phyloP scores from a whole-genome alignment of 441 rosid genomes.

The Jatropha podagrica region DNA sequence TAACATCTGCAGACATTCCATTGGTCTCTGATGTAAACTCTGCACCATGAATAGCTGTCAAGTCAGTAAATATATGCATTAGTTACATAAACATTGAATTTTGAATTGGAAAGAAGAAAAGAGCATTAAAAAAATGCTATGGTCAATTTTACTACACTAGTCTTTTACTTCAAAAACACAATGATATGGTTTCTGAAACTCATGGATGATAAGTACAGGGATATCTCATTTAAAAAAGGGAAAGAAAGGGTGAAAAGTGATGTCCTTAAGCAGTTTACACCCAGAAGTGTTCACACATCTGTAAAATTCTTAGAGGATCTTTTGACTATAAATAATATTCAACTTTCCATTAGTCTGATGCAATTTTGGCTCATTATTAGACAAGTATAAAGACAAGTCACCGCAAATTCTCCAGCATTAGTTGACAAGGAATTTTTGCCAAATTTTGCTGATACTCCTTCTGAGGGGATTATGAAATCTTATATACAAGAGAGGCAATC shows the following conservation, averaged over 20 bases:
- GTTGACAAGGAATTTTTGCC: not conserved
- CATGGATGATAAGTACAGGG: not conserved
- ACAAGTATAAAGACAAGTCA: not conserved
- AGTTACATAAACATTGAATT: constrained; percentile 31
- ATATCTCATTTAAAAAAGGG: not conserved
- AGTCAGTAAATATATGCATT: constrained; percentile 40
- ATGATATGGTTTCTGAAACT: not conserved
- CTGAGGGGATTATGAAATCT: not conserved
- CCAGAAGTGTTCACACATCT: not conserved
- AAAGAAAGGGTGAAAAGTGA: not conserved
- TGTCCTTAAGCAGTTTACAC: not conserved
- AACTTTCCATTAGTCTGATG: constrained; percentile 6
- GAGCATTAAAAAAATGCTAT: not conserved
- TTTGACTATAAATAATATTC: not conserved
- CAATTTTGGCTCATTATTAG: not conserved
- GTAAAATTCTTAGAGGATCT: constrained; percentile 6
- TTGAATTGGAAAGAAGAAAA: not conserved
- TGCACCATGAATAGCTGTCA: constrained; percentile 57
- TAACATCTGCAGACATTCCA: constrained; percentile 76
- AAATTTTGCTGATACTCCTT: not conserved
- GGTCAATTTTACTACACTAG: not conserved
- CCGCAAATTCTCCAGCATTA: not conserved
- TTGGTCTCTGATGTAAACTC: constrained; percentile 59
- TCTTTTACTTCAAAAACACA: not conserved
- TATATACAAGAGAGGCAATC: not conserved